Evolutionary conservation across 345 rosid species (phyloP).

Genomic region (Acer campestre): DNA sequence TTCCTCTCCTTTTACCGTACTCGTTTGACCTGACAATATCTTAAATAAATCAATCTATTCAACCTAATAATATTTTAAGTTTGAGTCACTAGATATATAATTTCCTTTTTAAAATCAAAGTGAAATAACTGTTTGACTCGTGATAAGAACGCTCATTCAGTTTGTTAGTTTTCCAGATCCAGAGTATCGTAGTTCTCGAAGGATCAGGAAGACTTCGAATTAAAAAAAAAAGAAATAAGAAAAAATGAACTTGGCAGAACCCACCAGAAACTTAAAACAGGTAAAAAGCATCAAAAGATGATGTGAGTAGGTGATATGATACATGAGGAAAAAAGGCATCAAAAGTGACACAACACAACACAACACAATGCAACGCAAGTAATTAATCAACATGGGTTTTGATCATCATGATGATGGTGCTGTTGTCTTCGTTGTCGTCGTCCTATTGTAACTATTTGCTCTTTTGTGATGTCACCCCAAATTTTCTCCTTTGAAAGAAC

Average conservation of each 20-base stretch:
- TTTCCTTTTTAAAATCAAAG: too few species aligned
- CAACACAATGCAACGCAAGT: too few species aligned
- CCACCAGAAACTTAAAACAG: not conserved
- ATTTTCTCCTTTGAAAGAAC: conserved; percentile 24
- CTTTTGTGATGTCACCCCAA: conserved; percentile 26
- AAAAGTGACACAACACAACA: conserved; percentile 10
- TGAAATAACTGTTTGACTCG: too few species aligned
- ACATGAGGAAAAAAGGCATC: conserved; percentile 25
- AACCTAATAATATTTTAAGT: too few species aligned
- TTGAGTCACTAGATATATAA: too few species aligned
- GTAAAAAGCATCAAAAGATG: conserved; percentile 18
- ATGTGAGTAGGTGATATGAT: conserved; percentile 36
- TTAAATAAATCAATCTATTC: too few species aligned
- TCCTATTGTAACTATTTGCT: not conserved
- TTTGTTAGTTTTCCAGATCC: rapidly evolving
- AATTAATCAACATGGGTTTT: conserved; percentile 16
- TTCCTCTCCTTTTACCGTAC: not conserved
- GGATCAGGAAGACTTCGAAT: too few species aligned
- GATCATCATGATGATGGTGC: not conserved
- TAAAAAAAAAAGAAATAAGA: too few species aligned
- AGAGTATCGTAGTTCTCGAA: too few species aligned
- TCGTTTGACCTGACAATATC: too few species aligned
- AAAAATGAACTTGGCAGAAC: too few species aligned
- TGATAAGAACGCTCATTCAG: too few species aligned
- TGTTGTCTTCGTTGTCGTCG: not conserved